Base-by-base conservation (phyloP, 768 basidiomycete species). In the Trametes cingulata region DNA sequence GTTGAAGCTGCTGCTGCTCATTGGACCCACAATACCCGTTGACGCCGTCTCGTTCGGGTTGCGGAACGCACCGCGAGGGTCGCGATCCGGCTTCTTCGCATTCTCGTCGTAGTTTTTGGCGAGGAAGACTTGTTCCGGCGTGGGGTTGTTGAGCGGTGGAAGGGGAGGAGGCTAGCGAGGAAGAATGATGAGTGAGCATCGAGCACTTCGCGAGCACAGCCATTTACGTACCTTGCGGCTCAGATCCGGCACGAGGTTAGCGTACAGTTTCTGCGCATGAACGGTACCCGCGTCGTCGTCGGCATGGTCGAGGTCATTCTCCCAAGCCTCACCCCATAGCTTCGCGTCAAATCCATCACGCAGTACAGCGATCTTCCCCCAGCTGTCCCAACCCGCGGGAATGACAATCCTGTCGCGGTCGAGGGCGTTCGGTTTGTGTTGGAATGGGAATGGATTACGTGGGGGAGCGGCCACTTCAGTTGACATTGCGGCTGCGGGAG, bases 361-460 rank as follows among this genome's bases (percentile, higher is more conserved):
- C 55, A 98, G 75, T 1, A 98, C 89, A 2, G 82, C 78, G 58
- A 98, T 96, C 78, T 98, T 98, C 0, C 95, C 95, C 91, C 93
- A 97, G 65, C 91, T 93, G 70, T 98, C 97, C 97, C 97, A 99
- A 0, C 97, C 97, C 1, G 93, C 84, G 1, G 96, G 97, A 6
- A 98, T 86, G 43, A 97, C 84, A 52, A 98, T 88, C 13, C 85
- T 87, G 68, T 98, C 95, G 33, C 97, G 86, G 71, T 98, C 97
- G 46, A 98, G 78, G 0, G 91, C 89, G 70, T 98, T 98, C 1
- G 97, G 89, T 65, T 90, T 88, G 56, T 92, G 84, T 3, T 80
- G 76, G 74, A 97, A 98, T 0, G 93, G 88, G 75, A 98, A 97
- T 1, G 87, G 84, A 67, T 92, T 91, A 39, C 88, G 85, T 25